Conservation (phyloP, 331 rosid species). For the Dryas integrifolia region DNA sequence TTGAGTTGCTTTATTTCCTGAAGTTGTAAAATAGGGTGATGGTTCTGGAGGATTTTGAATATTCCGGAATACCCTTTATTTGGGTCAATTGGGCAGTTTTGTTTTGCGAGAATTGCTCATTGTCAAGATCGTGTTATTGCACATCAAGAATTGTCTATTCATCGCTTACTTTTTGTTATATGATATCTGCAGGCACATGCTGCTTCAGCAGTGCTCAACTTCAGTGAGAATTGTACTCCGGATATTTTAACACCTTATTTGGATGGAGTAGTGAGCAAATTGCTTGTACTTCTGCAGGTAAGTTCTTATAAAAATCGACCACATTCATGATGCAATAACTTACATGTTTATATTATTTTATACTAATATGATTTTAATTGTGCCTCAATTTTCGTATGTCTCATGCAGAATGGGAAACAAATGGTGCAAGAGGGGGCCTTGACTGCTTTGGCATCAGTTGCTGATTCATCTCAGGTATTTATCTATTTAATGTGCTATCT, state of each 20-base stretch:
- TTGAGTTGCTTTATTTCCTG: neutral
- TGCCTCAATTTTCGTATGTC: constrained; percentile 12
- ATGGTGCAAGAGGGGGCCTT: constrained; percentile 99
- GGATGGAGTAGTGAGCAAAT: constrained; percentile 88
- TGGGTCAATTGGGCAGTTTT: neutral
- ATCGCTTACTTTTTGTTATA: neutral
- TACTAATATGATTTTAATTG: neutral
- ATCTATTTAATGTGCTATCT: constrained; percentile 1
- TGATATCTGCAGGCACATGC: constrained; percentile 80
- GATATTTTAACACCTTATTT: constrained; percentile 86
- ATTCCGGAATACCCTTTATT: neutral
- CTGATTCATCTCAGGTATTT: constrained; percentile 97
- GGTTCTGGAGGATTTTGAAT: neutral
- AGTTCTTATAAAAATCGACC: neutral
- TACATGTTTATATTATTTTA: constrained; percentile 14
- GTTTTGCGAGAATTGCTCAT: neutral
- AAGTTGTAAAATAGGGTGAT: neutral
- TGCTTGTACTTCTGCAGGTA: constrained; percentile 96
- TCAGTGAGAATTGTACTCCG: constrained; percentile 98
- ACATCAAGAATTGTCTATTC: neutral
- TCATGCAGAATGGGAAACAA: constrained; percentile 84
- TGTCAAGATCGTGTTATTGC: neutral
- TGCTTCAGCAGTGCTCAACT: constrained; percentile 97
- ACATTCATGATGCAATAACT: constrained; percentile 14
- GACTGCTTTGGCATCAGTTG: constrained; percentile 98